Evolutionary conservation across 345 rosid species (phyloP).

Genomic region (Sisymbrium irio): DNA sequence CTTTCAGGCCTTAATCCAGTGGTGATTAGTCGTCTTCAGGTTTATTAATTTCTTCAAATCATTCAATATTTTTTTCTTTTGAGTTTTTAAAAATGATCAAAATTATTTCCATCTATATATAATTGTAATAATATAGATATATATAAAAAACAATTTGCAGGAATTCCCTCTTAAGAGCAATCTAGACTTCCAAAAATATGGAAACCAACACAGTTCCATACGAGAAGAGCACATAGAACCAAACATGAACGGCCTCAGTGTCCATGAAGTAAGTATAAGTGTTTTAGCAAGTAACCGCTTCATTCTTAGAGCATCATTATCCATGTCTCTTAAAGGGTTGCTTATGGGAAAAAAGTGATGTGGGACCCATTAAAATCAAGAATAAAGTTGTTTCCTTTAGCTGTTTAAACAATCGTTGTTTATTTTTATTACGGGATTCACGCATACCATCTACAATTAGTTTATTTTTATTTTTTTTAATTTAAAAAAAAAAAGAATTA

Average conservation of each 20-base stretch:
- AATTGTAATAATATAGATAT: not conserved
- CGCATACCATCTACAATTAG: no score
- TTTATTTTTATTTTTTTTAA: no score
- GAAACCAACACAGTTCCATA: constrained; percentile 65
- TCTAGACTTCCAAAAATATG: constrained; percentile 52
- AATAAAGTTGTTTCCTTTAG: no score
- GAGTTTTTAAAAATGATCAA: not conserved
- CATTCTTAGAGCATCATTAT: not conserved
- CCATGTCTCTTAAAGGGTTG: no score
- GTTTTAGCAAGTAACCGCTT: not conserved
- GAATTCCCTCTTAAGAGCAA: constrained; percentile 76
- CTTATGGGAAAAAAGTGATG: no score
- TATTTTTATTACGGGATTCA: no score
- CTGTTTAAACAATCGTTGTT: no score
- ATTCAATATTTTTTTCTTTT: not conserved
- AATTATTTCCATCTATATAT: not conserved
- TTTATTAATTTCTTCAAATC: not conserved
- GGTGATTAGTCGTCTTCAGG: constrained; percentile 48
- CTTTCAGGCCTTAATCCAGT: constrained; percentile 81
- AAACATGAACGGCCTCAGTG: constrained; percentile 62
- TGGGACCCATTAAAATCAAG: no score
- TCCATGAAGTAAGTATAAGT: constrained; percentile 45
- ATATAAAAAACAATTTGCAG: constrained; percentile 35
- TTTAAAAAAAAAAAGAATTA: no score
- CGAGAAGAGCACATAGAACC: constrained; percentile 47